phyloP scores from a whole-genome alignment of 1,284 basidiomycete genomes.

The Cryptococcus deneoformans region DNA sequence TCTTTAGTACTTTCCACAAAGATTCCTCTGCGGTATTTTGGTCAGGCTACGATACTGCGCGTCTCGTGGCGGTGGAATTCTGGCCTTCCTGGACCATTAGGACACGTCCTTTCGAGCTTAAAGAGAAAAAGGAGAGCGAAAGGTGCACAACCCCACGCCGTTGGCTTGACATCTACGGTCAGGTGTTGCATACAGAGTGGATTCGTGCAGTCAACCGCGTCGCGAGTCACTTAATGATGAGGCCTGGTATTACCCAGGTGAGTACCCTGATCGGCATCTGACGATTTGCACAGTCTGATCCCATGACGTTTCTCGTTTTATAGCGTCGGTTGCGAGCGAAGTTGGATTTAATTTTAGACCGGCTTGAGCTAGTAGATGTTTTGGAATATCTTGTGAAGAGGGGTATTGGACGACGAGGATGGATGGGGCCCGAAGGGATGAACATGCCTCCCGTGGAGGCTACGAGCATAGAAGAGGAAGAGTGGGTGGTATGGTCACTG shows the following conservation, averaged over 20 bases:
- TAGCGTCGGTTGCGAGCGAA: conserved; percentile 67
- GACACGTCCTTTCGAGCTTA: conserved; percentile 18
- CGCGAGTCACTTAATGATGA: conserved; percentile 61
- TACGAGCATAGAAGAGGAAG: conserved; percentile 26
- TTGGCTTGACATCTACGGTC: conserved; percentile 71
- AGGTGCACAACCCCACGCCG: conserved; percentile 29
- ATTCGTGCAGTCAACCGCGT: conserved; percentile 65
- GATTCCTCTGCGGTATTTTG: conserved; percentile 59
- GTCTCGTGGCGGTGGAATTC: conserved; percentile 56
- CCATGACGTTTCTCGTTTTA: background rate
- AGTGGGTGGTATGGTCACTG: conserved; percentile 19
- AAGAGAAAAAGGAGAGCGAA: background rate
- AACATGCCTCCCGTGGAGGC: conserved; percentile 34
- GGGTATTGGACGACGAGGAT: conserved; percentile 12
- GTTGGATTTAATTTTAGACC: conserved; percentile 65
- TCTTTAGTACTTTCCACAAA: conserved; percentile 21
- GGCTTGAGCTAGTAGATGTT: conserved; percentile 68
- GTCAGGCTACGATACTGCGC: conserved; percentile 60
- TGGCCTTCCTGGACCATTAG: conserved; percentile 61
- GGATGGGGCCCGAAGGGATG: conserved; percentile 2
- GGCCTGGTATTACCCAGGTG: conserved; percentile 73
- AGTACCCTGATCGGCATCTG: conserved; percentile 19
- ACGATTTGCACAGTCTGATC: no score
- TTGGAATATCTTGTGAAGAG: conserved; percentile 55
- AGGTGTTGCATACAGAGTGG: conserved; percentile 63